Evolutionary conservation across 306 rosid genomes (phyloP).

Genomic region (Mucuna pruriens): DNA sequence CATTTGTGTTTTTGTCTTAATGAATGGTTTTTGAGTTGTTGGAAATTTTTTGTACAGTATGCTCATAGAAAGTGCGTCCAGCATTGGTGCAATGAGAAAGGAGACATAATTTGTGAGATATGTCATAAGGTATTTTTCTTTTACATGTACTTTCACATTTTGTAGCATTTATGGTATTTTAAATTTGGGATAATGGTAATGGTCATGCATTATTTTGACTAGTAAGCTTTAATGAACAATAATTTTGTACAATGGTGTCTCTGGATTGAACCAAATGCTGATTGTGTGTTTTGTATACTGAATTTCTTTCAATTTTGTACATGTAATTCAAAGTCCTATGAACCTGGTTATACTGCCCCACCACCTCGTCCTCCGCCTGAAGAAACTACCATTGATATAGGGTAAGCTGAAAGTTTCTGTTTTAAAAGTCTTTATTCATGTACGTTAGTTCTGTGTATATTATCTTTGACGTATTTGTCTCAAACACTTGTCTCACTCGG

Average conservation of each 20-base stretch:
- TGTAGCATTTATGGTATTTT: no score
- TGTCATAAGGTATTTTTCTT: slow-evolving; percentile 76
- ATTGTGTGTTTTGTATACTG: neutral
- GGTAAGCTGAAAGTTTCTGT: slow-evolving; percentile 52
- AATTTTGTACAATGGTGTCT: neutral
- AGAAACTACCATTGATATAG: slow-evolving; percentile 84
- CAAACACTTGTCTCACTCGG: slow-evolving; percentile 24
- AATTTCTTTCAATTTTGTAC: neutral
- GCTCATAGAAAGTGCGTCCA: slow-evolving; percentile 96
- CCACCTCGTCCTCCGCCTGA: slow-evolving; percentile 72
- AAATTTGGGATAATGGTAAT: neutral
- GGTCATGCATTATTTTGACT: neutral
- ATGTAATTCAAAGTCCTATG: slow-evolving; percentile 62
- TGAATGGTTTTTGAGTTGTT: neutral
- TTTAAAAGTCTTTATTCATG: neutral
- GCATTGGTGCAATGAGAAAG: slow-evolving; percentile 94
- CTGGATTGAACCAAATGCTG: neutral
- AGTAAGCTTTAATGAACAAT: neutral
- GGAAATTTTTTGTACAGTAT: slow-evolving; percentile 48
- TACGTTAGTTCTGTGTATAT: neutral
- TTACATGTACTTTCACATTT: neutral
- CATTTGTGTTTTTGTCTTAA: neutral
- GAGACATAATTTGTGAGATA: slow-evolving; percentile 86
- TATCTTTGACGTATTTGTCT: neutral
- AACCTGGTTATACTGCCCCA: slow-evolving; percentile 76